phyloP scores from a whole-genome alignment of 352 stramenopile genomes.

The Plasmopara viticola region DNA sequence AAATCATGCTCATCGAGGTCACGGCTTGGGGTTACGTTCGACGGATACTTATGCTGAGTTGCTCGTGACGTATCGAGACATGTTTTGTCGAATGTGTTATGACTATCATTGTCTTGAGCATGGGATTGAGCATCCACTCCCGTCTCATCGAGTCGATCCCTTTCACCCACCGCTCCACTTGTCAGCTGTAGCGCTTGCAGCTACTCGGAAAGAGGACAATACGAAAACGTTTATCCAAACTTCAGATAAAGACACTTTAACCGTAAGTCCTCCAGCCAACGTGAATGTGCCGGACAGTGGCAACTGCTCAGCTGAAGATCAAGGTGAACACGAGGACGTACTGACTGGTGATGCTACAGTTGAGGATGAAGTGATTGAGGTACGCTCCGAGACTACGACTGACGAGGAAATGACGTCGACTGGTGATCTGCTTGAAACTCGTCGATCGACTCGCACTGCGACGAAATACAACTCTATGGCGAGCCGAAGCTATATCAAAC shows the following conservation, averaged over 20 bases:
- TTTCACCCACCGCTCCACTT: conserved; percentile 44
- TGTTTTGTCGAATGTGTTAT: conserved; percentile 92
- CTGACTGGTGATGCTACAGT: conserved; percentile 12
- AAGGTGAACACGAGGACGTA: conserved; percentile 7
- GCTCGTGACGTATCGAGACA: conserved; percentile 82
- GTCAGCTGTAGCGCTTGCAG: conserved; percentile 29
- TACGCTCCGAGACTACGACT: conserved; percentile 13
- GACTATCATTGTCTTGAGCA: conserved; percentile 90
- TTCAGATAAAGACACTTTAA: conserved; percentile 12
- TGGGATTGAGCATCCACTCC: conserved; percentile 75
- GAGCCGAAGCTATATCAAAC: conserved; percentile 40
- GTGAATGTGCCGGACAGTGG: conserved; percentile 8
- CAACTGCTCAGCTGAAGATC: conserved; percentile 11
- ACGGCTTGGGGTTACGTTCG: conserved; percentile 41
- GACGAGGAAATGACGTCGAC: conserved; percentile 13
- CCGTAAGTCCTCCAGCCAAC: conserved; percentile 8
- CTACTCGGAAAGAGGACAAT: conserved; percentile 12
- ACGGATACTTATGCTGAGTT: conserved; percentile 63
- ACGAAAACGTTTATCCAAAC: conserved; percentile 5
- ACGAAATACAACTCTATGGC: conserved; percentile 55
- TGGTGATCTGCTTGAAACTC: conserved; percentile 28
- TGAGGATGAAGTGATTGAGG: conserved; percentile 7
- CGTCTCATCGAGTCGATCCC: conserved; percentile 48
- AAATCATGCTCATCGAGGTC: conserved; percentile 24
- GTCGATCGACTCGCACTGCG: conserved; percentile 47